Evolutionary conservation across 495 filamentous ascomycete genomes (phyloP).

Genomic region (Geoglossum glabrum): DNA sequence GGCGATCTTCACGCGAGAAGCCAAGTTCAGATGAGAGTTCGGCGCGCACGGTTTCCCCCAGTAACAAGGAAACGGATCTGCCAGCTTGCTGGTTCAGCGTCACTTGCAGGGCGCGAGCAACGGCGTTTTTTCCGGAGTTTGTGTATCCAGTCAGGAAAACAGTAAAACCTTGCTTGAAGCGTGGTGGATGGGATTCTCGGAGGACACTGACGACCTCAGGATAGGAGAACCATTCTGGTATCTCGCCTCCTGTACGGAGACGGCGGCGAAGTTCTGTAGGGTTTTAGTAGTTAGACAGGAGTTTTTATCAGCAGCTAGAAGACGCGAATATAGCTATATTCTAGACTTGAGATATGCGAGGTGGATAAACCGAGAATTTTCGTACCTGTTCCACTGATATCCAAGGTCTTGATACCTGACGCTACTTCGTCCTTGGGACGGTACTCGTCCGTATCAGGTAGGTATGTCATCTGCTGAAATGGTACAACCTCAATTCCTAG

Average conservation of each 20-base stretch:
- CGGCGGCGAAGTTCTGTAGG: constrained; percentile 61
- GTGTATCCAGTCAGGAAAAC: constrained; percentile 94
- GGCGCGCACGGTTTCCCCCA: constrained; percentile 84
- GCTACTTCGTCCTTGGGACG: constrained; percentile 75
- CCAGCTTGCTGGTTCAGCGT: constrained; percentile 97
- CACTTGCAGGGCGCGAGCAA: constrained; percentile 87
- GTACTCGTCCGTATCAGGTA: constrained; percentile 94
- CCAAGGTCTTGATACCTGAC: constrained; percentile 66
- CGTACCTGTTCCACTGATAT: constrained; percentile 69
- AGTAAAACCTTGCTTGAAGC: constrained; percentile 83
- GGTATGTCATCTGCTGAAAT: constrained; percentile 98
- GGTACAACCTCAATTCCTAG: constrained; percentile 96
- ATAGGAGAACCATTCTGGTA: constrained; percentile 99
- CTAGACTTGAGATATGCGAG: background rate
- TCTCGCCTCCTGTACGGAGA: constrained; percentile 73
- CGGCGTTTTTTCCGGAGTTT: constrained; percentile 91
- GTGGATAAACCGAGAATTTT: background rate
- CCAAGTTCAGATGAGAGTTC: constrained; percentile 91
- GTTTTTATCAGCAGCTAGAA: background rate
- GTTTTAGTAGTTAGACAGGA: background rate
- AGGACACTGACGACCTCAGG: constrained; percentile 94
- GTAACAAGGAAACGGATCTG: constrained; percentile 75
- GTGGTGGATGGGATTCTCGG: constrained; percentile 80
- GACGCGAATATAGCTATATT: background rate
- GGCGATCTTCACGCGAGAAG: constrained; percentile 82